Evolutionary conservation across 2,329 filamentous ascomycete species (phyloP), one percentile per base, ranked within the genome.

Genomic region (Arthroderma sp.): DNA sequence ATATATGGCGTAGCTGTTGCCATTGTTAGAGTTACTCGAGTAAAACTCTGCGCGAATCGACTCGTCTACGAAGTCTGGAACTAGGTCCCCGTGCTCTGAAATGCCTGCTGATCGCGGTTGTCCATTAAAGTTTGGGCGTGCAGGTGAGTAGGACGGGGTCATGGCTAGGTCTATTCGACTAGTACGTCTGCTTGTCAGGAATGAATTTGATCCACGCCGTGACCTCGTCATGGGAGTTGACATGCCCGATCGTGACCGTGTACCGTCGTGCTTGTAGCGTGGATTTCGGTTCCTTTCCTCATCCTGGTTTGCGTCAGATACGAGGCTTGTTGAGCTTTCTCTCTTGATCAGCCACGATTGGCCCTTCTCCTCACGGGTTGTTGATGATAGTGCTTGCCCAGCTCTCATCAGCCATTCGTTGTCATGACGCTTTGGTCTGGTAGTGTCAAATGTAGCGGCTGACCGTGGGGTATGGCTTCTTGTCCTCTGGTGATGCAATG

Each of bases 351-450:
- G 64, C 76, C 76, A 80, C 45, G 70, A 71, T 54, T 79, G 75
- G n/a, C 77, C 77, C 52, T 80, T 79, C 46, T 70, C 70, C 52
- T 80, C 75, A 33, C 75, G 65, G 4, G 74, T 70, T 15, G 75
- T 69, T 4, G 72, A 70, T 2, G 75, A 71, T 4, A 79, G 70
- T 0, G 71, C 69, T 5, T 75, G 65, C 2, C 74, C 74, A 0
- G 76, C 72, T 43, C 76, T 72, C 38, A 77, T 69, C 44, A 80
- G 63, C 77, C 77, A 80, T 55, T 75, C 73, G 41, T 75, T 67
- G 42, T 72, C 66, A 6, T 53, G 45, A 5, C 39, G 52, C 43
- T 31, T 46, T 15, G 44, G 42, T 38, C 38, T 49, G n/a, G 39
- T 44, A 6, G 51, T 40, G 9, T 47, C 48, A 6, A 46, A 49